Base-by-base conservation (phyloP, 495 filamentous ascomycete species). In the Aspergillus nanangensis region DNA sequence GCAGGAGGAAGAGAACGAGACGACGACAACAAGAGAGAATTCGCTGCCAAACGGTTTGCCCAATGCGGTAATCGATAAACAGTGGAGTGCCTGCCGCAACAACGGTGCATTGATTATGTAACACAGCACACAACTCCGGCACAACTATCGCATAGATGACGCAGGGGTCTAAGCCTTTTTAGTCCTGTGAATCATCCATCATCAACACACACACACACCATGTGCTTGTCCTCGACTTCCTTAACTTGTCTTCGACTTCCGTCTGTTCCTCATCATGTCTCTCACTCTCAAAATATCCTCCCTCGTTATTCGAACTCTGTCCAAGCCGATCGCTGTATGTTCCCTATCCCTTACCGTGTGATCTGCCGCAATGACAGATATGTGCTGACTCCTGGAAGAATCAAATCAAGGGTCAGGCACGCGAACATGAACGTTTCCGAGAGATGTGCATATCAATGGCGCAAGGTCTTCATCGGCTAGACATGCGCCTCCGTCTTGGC, bases 371-470 rank as follows among this genome's bases (percentile, higher is more conserved):
- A 74, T 53, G 61, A 71, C 51, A 69, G 8, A 67, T 72, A 47
- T 64, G 79, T 61, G 57, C 66, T 73, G 44, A 66, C 51, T 15
- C 20, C 20, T 13, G 17, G 10, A 63, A 98, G 93, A 96, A 89
- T 62, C 82, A 79, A 62, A 95, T 99, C 69, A 97, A 96, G 67
- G 77, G 75, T 19, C 91, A 96, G 75, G 94, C 93, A 13, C 87
- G 87, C 54, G 94, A 99, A 59, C 94, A 97, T 71, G 88, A 90
- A 37, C 74, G 82, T 14, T 99, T 97, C 69, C 87, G 94, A 14
- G 67, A 66, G n/a, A 20, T 81, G 31, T 88, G 84, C 60, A 67
- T 88, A 53, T 63, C 65, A 19, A 81, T 94, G 61, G 94, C 93
- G 20, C 93, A 99, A 53, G 63, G 75, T 5, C 84, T 99, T 25